Evolutionary conservation across 768 basidiomycete species (phyloP), one percentile per base, ranked within the genome.

Genomic region (Tubosaeta sp.): DNA sequence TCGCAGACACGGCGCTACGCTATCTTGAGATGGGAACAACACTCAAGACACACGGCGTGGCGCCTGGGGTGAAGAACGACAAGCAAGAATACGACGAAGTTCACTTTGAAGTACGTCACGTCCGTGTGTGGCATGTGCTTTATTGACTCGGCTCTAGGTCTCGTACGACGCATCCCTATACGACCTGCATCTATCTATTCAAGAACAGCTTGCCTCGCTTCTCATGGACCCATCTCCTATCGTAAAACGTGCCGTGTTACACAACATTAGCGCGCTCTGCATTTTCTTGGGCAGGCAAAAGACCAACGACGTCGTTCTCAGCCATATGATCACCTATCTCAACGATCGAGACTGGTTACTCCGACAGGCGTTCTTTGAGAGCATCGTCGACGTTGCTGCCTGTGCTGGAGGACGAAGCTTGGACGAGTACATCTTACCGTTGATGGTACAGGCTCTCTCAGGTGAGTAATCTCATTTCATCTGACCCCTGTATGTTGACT

Each of bases 11-110:
- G 0, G 90, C 92, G 2, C 77, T 89, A 49, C 78, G 86, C 36
- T 96, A 94, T 69, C 73, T 98, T 29, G 94, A 98, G 67, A 93
- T 97, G 84, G 87, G 85, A 0, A 92, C 96, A 63, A 89, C 93
- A 0, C 71, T 94, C 54, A 91, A 87, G 65, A 89, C 87, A 0
- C 87, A 92, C 53, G 90, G 90, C 0, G 66, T 86, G 7, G 71
- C 77, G 13, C 72, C 79, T 2, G 66, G 66, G 12, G 41, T 53
- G 6, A 68, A 61, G 24, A 56, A 54, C 8, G 84, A 88, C 51
- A 75, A 74, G 2, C 81, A 84, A 45, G 88, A 88, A 52, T 83
- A 84, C 52, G 91, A 91, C 50, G 81, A 84, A 52, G 83, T 81
- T 0, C 83, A 88, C 54, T 86, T 90, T 54, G 93, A 94, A 78